Conservation (phyloP, 2,329 filamentous ascomycete species). For the Aspergillus sp. region DNA sequence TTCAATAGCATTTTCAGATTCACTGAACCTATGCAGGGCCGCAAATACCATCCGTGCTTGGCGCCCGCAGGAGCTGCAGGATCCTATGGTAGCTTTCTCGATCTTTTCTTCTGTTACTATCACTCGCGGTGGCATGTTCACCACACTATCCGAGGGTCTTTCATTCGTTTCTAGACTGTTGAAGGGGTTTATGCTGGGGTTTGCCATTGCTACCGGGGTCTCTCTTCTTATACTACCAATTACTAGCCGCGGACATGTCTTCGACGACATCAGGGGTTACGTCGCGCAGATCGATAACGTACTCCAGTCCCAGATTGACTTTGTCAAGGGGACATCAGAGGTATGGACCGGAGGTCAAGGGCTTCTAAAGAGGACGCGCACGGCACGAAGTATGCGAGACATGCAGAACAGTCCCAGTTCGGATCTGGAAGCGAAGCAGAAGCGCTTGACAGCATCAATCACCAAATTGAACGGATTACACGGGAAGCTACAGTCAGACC, state of each 20-base stretch:
- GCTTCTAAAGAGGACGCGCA: conserved; percentile 23
- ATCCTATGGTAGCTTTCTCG: conserved; percentile 67
- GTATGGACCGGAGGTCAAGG: conserved; percentile 14
- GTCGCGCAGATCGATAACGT: conserved; percentile 57
- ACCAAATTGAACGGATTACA: conserved; percentile 57
- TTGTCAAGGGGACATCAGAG: conserved; percentile 49
- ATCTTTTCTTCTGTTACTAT: conserved; percentile 68
- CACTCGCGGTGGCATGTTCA: conserved; percentile 55
- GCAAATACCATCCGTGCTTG: conserved; percentile 66
- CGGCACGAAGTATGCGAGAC: conserved; percentile 18
- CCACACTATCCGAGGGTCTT: conserved; percentile 28
- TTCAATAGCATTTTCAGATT: not conserved
- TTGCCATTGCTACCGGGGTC: conserved; percentile 63
- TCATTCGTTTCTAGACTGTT: conserved; percentile 54
- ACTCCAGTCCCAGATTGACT: conserved; percentile 62
- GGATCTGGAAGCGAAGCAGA: conserved; percentile 22
- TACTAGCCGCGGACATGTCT: conserved; percentile 64
- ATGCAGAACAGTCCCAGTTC: conserved; percentile 10
- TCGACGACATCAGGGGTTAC: conserved; percentile 57
- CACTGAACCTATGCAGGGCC: conserved; percentile 33
- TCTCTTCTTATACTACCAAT: conserved; percentile 67
- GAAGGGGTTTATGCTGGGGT: conserved; percentile 64
- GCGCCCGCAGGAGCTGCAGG: conserved; percentile 61
- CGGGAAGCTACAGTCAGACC: conserved; percentile 65
- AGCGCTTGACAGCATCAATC: conserved; percentile 36